Base-by-base conservation (phyloP, 345 rosid genomes). In the Alliaria petiolata region DNA sequence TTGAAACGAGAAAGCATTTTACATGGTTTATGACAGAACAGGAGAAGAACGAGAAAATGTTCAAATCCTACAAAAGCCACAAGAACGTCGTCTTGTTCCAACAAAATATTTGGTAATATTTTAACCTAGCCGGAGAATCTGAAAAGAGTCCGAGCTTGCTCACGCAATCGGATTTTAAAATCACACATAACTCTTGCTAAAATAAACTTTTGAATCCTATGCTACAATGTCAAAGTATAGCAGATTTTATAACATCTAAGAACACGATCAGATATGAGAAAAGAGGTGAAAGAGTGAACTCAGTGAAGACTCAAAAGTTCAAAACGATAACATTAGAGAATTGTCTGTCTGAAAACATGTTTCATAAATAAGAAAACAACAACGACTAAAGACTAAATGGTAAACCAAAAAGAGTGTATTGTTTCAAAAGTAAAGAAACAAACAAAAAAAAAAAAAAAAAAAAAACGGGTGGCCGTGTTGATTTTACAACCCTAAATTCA, bases 401-500 rank as follows among this genome's bases (percentile, higher is more conserved):
- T 50, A 74, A 74, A 59, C 6, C 6, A n/a, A n/a, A n/a, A 50
- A 51, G 57, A 13, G 52, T 45, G 33, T 6, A n/a, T n/a, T 56
- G 73, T 60, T 67, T 20, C 35, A 17, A 36, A 53, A 15, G 70
- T 59, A 19, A n/a, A n/a, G n/a, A n/a, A n/a, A n/a, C n/a, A n/a
- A 50, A 22, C 25, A 22, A 22, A 22, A 22, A 4, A 66, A 59
- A 40, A 35, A 62, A 22, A 42, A 61, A 25, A 70, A 74, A n/a
- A n/a, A 76, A 54, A 42, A 70, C n/a, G n/a, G n/a, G n/a, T n/a
- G n/a, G n/a, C n/a, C n/a, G n/a, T n/a, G n/a, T n/a, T n/a, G n/a
- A n/a, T n/a, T n/a, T n/a, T n/a, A n/a, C 47, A 64, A 59, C 80
- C 66, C 71, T 43, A 35, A 7, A 71, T 71, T 77, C 80, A 77